Evolutionary conservation across 352 stramenopile species (phyloP), one percentile per base, ranked within the genome.

Genomic region (Pythium folliculosum): DNA sequence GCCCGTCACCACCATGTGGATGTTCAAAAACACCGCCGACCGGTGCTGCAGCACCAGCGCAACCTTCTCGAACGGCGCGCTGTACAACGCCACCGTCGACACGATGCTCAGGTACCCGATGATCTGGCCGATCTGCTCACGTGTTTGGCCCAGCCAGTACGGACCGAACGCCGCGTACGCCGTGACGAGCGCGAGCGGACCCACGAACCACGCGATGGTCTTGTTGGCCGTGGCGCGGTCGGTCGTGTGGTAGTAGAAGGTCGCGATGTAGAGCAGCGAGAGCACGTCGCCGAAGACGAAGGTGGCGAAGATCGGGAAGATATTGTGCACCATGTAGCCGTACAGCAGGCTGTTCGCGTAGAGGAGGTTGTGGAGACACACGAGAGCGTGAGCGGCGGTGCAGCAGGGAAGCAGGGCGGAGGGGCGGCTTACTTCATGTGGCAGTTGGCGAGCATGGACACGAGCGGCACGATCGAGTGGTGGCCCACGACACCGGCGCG

Each of bases 301-400:
- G 0, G 77, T 86, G 13, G 76, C 68, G 27, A 85, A 72, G 14
- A 89, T 68, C 1, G 80, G 78, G 60, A 83, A 81, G 58, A 81
- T 77, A 44, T 81, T 70, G 57, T 72, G 48, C 19, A 55, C 58
- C 48, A 83, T 71, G 35, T 79, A 83, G 57, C 76, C 76, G 59
- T 77, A 83, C 32, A 81, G 65, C 43, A 76, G 71, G 10, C 59
- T 65, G 32, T n/a, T n/a, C n/a, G n/a, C n/a, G n/a, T n/a, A n/a
- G n/a, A n/a, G n/a, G n/a, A n/a, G n/a, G n/a, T n/a, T n/a, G n/a
- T n/a, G n/a, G n/a, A n/a, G n/a, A n/a, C n/a, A n/a, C n/a, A n/a
- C n/a, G n/a, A n/a, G 17, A 16, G 10, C 6, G 13, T 6, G 40
- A 1, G 17, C 19, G 40, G 17, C 13, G 40, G 40, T n/a, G 40